phyloP scores from a whole-genome alignment of 768 basidiomycete genomes.

The Leccinum uliginosum region DNA sequence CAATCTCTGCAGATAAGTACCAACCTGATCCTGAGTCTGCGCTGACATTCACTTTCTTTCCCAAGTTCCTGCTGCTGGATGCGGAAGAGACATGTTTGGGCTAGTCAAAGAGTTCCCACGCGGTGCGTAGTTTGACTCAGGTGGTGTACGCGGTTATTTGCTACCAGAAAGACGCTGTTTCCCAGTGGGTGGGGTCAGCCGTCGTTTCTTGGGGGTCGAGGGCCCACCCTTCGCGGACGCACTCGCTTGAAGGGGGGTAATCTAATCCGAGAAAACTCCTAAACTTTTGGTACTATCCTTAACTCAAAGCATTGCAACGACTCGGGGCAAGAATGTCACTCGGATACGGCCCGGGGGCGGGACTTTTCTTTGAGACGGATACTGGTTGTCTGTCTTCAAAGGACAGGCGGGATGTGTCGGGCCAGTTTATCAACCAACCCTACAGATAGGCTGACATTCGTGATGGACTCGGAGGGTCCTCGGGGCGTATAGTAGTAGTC shows the following conservation, averaged over 20 bases:
- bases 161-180: neutral
- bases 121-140: conserved; percentile 25
- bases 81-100: conserved; percentile 1
- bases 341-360: too few species aligned
- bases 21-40: conserved; percentile 8
- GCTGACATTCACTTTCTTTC: conserved; percentile 22
- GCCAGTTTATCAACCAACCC: too few species aligned
- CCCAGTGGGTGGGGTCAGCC: conserved; percentile 1
- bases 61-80: conserved; percentile 16
- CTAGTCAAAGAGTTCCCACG: neutral
- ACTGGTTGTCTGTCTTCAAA: too few species aligned
- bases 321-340: too few species aligned
- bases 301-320: too few species aligned
- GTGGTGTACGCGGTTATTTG: conserved; percentile 22
- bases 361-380: too few species aligned
- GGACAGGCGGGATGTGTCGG: too few species aligned
- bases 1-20: neutral
- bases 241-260: conserved; percentile 3
- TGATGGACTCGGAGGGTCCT: too few species aligned
- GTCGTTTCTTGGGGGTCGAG: conserved; percentile 22
- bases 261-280: conserved; percentile 24
- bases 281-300: neutral
- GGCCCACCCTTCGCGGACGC: conserved; percentile 10
- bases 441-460: too few species aligned
- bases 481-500: too few species aligned